Evolutionary conservation across 768 basidiomycete genomes (phyloP).

Genomic region (Sarcodon sp.): DNA sequence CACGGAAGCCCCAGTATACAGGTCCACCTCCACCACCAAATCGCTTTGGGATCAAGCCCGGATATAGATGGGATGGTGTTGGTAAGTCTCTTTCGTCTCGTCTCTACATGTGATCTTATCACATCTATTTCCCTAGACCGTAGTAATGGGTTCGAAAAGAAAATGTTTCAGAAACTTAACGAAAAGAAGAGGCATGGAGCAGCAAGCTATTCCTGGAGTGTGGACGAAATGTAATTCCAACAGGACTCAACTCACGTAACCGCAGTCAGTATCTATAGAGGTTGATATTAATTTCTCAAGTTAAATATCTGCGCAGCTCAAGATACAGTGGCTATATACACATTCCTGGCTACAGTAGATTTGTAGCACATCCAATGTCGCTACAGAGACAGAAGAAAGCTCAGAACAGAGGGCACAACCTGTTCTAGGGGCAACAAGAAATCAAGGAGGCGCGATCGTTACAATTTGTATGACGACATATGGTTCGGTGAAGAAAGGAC

Average conservation of each 20-base stretch:
- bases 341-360: not conserved
- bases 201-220: slow-evolving; percentile 78
- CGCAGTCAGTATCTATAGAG: not conserved
- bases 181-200: slow-evolving; percentile 52
- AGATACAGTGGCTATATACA: too few species aligned
- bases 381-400: too few species aligned
- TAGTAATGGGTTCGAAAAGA: slow-evolving; percentile 90
- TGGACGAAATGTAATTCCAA: slow-evolving; percentile 74
- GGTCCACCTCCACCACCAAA: slow-evolving; percentile 90
- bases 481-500: not conserved
- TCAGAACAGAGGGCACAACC: too few species aligned
- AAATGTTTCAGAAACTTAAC: slow-evolving; percentile 77
- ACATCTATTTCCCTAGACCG: slow-evolving; percentile 40
- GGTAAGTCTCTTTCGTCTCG: slow-evolving; percentile 35
- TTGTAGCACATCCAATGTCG: too few species aligned
- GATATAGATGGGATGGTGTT: slow-evolving; percentile 97
- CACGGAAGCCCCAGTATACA: slow-evolving; percentile 71
- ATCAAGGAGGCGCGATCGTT: too few species aligned
- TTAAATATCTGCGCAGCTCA: not conserved
- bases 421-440: too few species aligned
- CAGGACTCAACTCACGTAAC: not conserved
- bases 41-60: slow-evolving; percentile 89
- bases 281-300: not conserved
- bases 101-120: slow-evolving; percentile 1
- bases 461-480: too few species aligned